Base-by-base conservation (phyloP, 768 basidiomycete species). In the Lactifluus pinguis region DNA sequence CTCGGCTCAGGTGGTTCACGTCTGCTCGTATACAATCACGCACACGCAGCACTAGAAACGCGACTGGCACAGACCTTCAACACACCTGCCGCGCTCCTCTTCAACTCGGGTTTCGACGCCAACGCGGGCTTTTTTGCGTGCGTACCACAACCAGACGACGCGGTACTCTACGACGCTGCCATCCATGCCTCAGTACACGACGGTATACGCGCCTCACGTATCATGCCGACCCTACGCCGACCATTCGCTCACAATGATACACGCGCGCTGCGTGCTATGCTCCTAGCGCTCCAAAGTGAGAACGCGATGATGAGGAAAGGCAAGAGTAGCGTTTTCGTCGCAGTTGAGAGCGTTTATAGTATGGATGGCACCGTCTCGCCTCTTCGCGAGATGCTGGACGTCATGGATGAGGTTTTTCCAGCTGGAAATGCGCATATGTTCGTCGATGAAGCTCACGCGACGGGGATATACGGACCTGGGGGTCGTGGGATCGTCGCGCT, bases 341-440 rank as follows among this genome's bases (percentile, higher is more conserved):
- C 91, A 0, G 85, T 97, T 7, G 95, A 98, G 77, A 86, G 84
- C 21, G 9, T 47, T 7, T 47, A 47, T 25, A 47, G 45, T 59
- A 98, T 98, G 95, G 95, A 98, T 66, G 95, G 95, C 14, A 95
- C 93, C 30, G 80, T 95, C 61, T 79, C 87, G 0, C 93, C 92
- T 0, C 76, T 98, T 32, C 55, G 55, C 15, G 80, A 82, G 47
- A 84, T 97, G 50, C 80, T 86, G 39, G 78, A 81, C 30, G 67
- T 80, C 3, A 67, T 92, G 48, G 83, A 92, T 30, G 76, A 79
- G 44, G 62, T 79, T 13, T 79, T 92, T 45, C 86, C 87, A 1
- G 45, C 45, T 47, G 79, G 80, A 3, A 88, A 88, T 68, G 84
- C 77, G 29, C 83, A 88, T 70, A 73, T 97, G 13, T 72, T 97